Evolutionary conservation across 768 basidiomycete species (phyloP), one percentile per base, ranked within the genome.

Genomic region (Tephrocybe sp.): DNA sequence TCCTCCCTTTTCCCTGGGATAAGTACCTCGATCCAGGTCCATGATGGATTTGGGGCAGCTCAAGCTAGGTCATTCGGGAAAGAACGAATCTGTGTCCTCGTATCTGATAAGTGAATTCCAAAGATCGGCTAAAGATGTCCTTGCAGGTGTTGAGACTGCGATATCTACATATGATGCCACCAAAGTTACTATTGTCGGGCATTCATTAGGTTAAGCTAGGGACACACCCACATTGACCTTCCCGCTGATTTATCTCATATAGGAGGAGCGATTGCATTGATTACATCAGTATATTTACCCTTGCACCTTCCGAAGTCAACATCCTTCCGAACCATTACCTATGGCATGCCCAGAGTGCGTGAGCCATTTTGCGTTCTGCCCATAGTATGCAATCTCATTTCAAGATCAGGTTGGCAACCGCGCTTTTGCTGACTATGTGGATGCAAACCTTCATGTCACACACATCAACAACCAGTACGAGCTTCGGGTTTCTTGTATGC

Each of bases 391-490:
- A 10, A 18, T 3, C 24, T 34, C 20, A 26, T 59, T 48, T 24
- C 38, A 48, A 76, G 71, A n/a, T n/a, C 34, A 36, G 34, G 73
- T 77, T 46, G 80, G 82, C 0, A 80, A 83, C 62, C 73, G 73
- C 52, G 80, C 67, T 7, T 84, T 83, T 53, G 80, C 79, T 2
- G 52, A 80, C 62, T 79, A 79, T 58, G 73, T 81, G 39, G 75
- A 81, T 50, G 68, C 73, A 3, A 61, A 74, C 44, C 15, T 67
- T 23, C 50, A 62, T 9, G 51, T 80, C 46, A 75, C 71, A 0
- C 80, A 74, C 50, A 71, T 84, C 58, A 80, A 76, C 60, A 81
- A 84, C 63, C 51, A 63, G 69, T 66, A 45, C 15, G 64, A 43
- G 10, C 25, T 25, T 18, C n/a, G 4, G 6, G 4, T n/a, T 15